A percentile compares a stretch with the other conserved stretches of the same genome.
These are phyloP conservation scores for Tetradesmus obliquus DNA, from an alignment of 139 green algal species.

Conservation along the genomic window DNA sequence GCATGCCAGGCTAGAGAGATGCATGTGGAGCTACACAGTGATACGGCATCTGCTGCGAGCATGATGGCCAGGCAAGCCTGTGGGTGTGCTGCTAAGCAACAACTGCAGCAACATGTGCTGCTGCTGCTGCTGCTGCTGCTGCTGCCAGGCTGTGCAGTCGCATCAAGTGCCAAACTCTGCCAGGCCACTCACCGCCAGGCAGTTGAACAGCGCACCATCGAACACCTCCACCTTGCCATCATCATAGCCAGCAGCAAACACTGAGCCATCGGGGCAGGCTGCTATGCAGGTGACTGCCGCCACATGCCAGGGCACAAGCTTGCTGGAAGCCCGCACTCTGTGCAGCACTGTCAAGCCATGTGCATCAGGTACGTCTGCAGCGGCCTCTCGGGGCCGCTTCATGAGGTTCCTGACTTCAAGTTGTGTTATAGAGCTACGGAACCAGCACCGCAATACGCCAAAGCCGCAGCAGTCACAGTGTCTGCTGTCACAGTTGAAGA, in stretches of 20 bases:
- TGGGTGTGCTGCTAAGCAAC: not conserved
- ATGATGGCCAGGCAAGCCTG: not conserved
- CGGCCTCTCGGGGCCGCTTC: constrained; percentile 26
- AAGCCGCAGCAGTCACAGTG: not conserved
- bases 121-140: not conserved
- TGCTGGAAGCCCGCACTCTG: constrained; percentile 46
- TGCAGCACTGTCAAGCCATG: constrained; percentile 80
- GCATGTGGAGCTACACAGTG: too few species aligned
- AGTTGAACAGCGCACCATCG: constrained; percentile 66
- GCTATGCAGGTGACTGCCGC: constrained; percentile 77
- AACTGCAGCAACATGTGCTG: not conserved
- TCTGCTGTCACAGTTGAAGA: not conserved
- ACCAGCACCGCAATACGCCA: not conserved
- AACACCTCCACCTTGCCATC: constrained; percentile 90
- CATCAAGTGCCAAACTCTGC: not conserved
- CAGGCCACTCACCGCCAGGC: constrained; percentile 60
- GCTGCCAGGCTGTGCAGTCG: not conserved
- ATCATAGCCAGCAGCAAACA: constrained; percentile 82
- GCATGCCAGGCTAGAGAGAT: too few species aligned
- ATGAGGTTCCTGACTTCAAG: not conserved
- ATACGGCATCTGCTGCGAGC: too few species aligned
- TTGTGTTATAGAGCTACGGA: not conserved
- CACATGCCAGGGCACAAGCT: constrained; percentile 85
- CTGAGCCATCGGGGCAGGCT: constrained; percentile 71
- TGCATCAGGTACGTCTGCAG: not conserved